These are phyloP conservation scores for Phytophthora lateralis DNA, from an alignment of 352 stramenopile genomes.

Conservation along the genomic window DNA sequence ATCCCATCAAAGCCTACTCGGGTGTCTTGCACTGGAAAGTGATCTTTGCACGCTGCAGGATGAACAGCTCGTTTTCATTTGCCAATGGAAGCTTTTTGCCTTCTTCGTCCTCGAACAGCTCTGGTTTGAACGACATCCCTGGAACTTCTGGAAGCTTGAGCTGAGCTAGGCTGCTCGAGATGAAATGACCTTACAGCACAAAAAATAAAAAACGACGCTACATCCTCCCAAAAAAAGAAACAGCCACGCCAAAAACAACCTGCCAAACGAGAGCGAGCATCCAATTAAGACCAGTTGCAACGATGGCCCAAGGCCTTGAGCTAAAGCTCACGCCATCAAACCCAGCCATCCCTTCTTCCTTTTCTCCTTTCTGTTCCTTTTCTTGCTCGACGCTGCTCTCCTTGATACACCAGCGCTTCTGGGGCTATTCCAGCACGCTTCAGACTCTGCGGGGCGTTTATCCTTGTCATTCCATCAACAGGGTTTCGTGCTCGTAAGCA, in stretches of 20 bases:
- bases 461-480: conserved; percentile 7
- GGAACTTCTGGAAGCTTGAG: neutral
- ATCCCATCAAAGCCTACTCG: conserved; percentile 43
- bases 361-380: conserved; percentile 3
- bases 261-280: conserved; percentile 7
- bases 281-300: conserved; percentile 26
- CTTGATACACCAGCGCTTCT: neutral
- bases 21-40: conserved; percentile 71
- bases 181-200: conserved; percentile 16
- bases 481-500: conserved; percentile 1
- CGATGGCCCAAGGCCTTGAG: neutral
- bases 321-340: neutral
- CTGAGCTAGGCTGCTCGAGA: neutral
- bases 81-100: conserved; percentile 78
- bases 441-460: neutral
- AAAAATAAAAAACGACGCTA: conserved; percentile 6
- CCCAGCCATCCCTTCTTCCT: conserved; percentile 1
- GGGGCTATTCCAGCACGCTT: neutral
- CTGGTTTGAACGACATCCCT: conserved; percentile 72
- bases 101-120: conserved; percentile 72
- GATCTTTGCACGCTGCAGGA: conserved; percentile 81
- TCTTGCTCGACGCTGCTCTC: conserved; percentile 7
- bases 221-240: conserved; percentile 31
- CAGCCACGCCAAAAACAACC: conserved; percentile 25
- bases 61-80: conserved; percentile 84